Conservation (phyloP, 768 basidiomycete species). For the Omphalotus guepiniiformis region DNA sequence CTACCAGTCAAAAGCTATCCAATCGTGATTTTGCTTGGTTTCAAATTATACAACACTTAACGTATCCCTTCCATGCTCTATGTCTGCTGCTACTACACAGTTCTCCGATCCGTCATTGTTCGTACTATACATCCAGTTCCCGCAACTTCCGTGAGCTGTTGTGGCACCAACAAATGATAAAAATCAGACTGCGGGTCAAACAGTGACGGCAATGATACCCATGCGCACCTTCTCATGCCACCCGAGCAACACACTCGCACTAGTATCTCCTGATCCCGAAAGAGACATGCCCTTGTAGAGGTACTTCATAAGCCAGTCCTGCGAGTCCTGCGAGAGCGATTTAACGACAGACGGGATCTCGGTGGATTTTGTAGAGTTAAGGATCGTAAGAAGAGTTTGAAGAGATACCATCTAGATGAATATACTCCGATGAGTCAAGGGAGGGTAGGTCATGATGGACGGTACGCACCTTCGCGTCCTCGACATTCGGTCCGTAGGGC, state of each 20-base stretch:
- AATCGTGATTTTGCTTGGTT: no score
- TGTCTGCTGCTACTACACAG: slow-evolving; percentile 41
- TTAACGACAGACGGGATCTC: slow-evolving; percentile 80
- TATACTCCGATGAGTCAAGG: not conserved
- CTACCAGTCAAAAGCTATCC: no score
- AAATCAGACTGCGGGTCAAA: not conserved
- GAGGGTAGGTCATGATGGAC: not conserved
- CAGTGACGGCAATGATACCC: not conserved
- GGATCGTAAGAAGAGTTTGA: slow-evolving; percentile 76
- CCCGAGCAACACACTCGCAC: slow-evolving; percentile 60
- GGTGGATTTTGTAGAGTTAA: slow-evolving; percentile 90
- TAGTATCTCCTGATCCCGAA: slow-evolving; percentile 58
- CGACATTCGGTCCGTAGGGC: slow-evolving; percentile 85
- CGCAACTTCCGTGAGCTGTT: slow-evolving; percentile 85
- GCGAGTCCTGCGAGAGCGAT: slow-evolving; percentile 63
- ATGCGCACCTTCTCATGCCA: slow-evolving; percentile 93
- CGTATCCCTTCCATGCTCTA: no score
- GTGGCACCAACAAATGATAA: not conserved
- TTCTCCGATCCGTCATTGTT: slow-evolving; percentile 58
- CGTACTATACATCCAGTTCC: slow-evolving; percentile 95
- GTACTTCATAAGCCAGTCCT: slow-evolving; percentile 96
- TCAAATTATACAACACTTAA: no score
- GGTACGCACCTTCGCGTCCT: slow-evolving; percentile 80
- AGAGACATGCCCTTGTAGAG: slow-evolving; percentile 94
- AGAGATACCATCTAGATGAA: slow-evolving; percentile 66